Evolutionary conservation across 768 basidiomycete genomes (phyloP), one percentile per base, ranked within the genome.

Genomic region (Clitopilus hobsonii): DNA sequence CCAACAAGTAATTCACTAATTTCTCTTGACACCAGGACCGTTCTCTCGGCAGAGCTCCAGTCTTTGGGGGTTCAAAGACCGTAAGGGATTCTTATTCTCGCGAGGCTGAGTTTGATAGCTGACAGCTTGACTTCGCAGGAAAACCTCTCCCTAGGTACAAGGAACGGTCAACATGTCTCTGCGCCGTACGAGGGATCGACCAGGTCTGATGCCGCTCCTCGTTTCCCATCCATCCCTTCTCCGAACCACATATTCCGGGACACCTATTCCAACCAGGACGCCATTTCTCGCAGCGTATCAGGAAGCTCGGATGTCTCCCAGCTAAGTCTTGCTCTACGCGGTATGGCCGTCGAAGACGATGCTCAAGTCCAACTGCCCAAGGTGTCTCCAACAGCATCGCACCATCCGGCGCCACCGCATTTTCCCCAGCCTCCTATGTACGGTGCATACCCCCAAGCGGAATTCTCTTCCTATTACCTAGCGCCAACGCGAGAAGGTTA

Each of bases 381-480:
- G 20, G 54, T 52, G 38, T 52, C 56, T 49, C 50, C 68, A 23
- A 63, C 68, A 32, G 71, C 62, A 20, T 61, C 61, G 51, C 77
- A 73, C 54, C 63, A 71, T 41, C 80, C 74, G 59, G 73, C 67
- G 1, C 72, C 75, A 54, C 73, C 73, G 14, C 65, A 60, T 28
- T 63, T 78, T 61, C 74, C 73, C 56, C 79, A 75, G 51, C 72
- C 72, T 7, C 69, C 78, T 51, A 72, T 75, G 1, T 88, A 80
- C 63, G 72, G 72, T 45, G 65, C 71, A 38, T 86, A 80, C 61
- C 74, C 76, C 23, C 79, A 75, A 59, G 67, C 77, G 20, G 87
- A 88, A 41, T 89, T 83, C 65, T 72, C 79, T 23, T 71, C 75
- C 7, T 88, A 86, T 64, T 86, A 85, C 68, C 77, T 74, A 38